Percentiles rank a stretch among this genome's conserved stretches.
These are phyloP conservation scores for Nyctanthes arbortristis DNA, from an alignment of 257 asterid species.

Conservation along the genomic window DNA sequence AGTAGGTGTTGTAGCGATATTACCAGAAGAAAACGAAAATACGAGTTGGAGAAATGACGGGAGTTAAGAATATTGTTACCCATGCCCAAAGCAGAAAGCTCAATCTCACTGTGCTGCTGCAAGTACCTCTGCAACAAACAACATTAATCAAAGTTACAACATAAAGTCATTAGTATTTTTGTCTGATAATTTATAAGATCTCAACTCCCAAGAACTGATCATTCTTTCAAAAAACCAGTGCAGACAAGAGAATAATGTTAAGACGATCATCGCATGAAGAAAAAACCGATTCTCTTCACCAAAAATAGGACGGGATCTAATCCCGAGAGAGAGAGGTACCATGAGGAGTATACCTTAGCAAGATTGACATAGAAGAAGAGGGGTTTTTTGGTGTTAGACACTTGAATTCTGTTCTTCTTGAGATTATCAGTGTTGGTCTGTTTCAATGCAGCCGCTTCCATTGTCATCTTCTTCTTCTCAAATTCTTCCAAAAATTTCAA, in stretches of 20 bases:
- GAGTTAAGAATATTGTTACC: conserved; percentile 46
- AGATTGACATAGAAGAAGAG: conserved; percentile 67
- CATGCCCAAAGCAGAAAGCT: conserved; percentile 98
- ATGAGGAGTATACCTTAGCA: conserved; percentile 65
- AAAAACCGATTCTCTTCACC: neutral
- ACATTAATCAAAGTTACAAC: neutral
- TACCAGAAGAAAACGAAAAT: no score
- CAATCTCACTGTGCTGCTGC: conserved; percentile 91
- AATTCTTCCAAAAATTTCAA: conserved; percentile 8
- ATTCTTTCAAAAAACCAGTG: no score
- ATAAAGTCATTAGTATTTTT: no score
- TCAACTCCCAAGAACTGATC: neutral
- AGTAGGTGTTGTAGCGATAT: no score
- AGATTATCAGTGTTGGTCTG: conserved; percentile 27
- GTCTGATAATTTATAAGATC: no score
- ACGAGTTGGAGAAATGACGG: neutral
- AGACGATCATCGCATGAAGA: neutral
- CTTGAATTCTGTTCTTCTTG: conserved; percentile 61
- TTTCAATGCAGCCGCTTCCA: conserved; percentile 39
- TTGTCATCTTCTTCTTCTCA: conserved; percentile 30
- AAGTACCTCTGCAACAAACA: conserved; percentile 69
- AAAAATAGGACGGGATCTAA: neutral
- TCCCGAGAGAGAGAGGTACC: neutral
- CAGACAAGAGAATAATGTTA: neutral
- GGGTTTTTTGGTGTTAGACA: conserved; percentile 63